Conservation (phyloP, 2,329 filamentous ascomycete species). For the Emydomyces testavorans region DNA sequence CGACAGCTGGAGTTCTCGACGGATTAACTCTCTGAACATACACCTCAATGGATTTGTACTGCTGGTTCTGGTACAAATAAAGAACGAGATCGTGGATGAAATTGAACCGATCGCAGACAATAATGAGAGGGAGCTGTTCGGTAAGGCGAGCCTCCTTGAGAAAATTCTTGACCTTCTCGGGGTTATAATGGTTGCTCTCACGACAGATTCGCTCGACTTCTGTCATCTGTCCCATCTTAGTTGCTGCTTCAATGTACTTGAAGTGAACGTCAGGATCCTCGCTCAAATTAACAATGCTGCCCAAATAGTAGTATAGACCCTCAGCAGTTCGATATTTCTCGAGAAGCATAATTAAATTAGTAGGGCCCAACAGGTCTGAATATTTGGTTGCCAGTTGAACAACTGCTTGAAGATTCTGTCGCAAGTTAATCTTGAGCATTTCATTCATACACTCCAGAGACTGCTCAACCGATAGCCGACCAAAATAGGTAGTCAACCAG, state of each 20-base stretch:
- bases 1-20: constrained; percentile 74
- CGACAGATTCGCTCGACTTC: constrained; percentile 96
- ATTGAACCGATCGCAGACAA: constrained; percentile 98
- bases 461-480: constrained; percentile 87
- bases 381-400: constrained; percentile 97
- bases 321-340: constrained; percentile 97
- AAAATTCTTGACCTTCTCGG: constrained; percentile 98
- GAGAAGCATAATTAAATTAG: constrained; percentile 77
- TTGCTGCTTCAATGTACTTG: constrained; percentile 98
- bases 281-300: constrained; percentile 92
- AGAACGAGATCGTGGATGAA: constrained; percentile 94
- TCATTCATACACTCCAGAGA: constrained; percentile 87
- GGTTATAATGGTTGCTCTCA: constrained; percentile 79
- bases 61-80: constrained; percentile 96
- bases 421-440: constrained; percentile 94
- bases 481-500: constrained; percentile 85
- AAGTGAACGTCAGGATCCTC: constrained; percentile 94
- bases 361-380: constrained; percentile 84
- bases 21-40: constrained; percentile 98
- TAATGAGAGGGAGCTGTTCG: constrained; percentile 91
- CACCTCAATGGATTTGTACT: constrained; percentile 96
- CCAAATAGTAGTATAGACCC: constrained; percentile 95
- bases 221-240: constrained; percentile 81
- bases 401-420: constrained; percentile 88
- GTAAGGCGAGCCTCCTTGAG: constrained; percentile 86